phyloP scores from a whole-genome alignment of 345 rosid species.

The Mallotus nudiflorus region DNA sequence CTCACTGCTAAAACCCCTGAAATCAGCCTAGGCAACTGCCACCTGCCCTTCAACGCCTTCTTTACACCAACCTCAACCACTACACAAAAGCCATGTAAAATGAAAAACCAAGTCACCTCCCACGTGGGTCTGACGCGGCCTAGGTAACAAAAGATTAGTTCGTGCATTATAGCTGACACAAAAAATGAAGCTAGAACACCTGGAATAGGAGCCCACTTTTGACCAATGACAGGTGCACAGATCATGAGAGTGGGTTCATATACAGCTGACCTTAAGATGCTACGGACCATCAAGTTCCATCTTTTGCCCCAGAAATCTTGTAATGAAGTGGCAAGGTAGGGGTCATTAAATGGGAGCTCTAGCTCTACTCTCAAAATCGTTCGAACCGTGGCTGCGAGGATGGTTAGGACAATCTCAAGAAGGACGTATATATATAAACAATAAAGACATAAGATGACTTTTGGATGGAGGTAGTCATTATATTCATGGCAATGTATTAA shows the following conservation, averaged over 20 bases:
- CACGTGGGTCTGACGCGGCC: conserved; percentile 44
- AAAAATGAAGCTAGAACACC: conserved; percentile 42
- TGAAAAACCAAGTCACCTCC: conserved; percentile 55
- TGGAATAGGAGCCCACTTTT: conserved; percentile 40
- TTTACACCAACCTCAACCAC: conserved; percentile 14
- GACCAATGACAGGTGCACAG: conserved; percentile 21
- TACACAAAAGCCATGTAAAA: conserved; percentile 44
- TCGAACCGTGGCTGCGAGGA: not conserved
- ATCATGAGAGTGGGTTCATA: conserved; percentile 37
- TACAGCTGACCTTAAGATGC: conserved; percentile 52
- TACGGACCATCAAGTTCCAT: conserved; percentile 60
- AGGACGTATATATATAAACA: not conserved
- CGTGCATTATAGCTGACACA: conserved; percentile 59
- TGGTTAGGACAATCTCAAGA: conserved; percentile 12
- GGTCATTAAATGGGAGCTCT: conserved; percentile 23
- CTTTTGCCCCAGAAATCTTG: conserved; percentile 80
- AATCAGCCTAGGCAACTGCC: conserved; percentile 14
- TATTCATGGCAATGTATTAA: not conserved
- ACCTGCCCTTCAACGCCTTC: conserved; percentile 12
- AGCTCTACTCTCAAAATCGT: not conserved
- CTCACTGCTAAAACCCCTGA: conserved; percentile 22
- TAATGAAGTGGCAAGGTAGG: conserved; percentile 46
- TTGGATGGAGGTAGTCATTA: conserved; percentile 4
- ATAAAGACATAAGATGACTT: not conserved
- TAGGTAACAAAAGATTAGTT: conserved; percentile 53